Evolutionary conservation across 306 rosid genomes (phyloP), one percentile per base, ranked within the genome.

Genomic region (Citrullus mucosospermus): DNA sequence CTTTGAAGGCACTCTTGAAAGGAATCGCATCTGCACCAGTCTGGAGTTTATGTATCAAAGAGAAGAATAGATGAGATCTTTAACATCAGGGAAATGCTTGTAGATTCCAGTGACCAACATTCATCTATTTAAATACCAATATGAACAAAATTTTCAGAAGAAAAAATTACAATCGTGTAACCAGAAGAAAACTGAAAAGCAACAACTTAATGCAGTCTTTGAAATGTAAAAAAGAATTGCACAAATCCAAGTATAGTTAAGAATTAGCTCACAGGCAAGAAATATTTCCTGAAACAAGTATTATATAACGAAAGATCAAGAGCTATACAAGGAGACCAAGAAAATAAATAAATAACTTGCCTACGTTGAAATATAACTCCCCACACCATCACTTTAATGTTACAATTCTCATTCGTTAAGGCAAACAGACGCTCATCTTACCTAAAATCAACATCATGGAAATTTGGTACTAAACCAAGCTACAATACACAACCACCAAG

Each of bases 21-120:
- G 97, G 96, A 83, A 92, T 80, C 46, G 89, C 84, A 84, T 95
- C 98, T 28, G 92, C 89, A 80, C 90, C 98, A n/a, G 85, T 81
- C 98, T 95, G 91, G 69, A 83, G 62, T 73, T 60, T 75, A 85
- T 60, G 58, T 46, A 71, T 71, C 41, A 80, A 54, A 78, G 54
- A 65, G 79, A 60, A 36, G 32, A 39, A 77, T 69, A 73, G 63
- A 81, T 84, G 67, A 87, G 81, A 73, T 82, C 80, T 57, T 56
- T 71, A 58, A 79, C 60, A 57, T 61, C 46, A 41, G 73, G 65
- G 41, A 50, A 73, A 51, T 51, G 61, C 61, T 73, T 4, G 59
- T 65, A 81, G 25, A 32, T 44, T 54, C 76, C 70, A 84, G 53
- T 48, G 67, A 82, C 56, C 50, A 67, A 60, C 59, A 44, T 46